These are phyloP conservation scores for Halteria grandinella DNA, from an alignment of 73 alveolate genomes.

Conservation along the genomic window DNA sequence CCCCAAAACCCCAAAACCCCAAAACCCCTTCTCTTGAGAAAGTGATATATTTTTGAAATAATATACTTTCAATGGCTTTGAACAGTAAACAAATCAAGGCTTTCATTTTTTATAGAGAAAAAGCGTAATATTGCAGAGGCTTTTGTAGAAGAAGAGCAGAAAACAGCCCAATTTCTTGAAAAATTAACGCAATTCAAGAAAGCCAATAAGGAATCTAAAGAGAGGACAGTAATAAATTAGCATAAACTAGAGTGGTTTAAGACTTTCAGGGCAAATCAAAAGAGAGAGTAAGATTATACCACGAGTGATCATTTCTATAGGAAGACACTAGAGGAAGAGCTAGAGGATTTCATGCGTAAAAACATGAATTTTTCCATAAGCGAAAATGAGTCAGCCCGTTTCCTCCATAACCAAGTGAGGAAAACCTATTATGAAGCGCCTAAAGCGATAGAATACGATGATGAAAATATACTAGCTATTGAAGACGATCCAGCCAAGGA, in stretches of 20 bases:
- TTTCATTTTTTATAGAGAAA: no score
- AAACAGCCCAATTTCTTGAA: conserved; percentile 5
- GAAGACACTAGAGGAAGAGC: conserved; percentile 28
- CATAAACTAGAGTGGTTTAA: conserved; percentile 68
- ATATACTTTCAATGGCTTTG: no score
- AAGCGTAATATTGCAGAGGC: conserved; percentile 28
- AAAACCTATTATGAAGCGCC: conserved; percentile 4
- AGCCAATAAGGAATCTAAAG: conserved; percentile 52
- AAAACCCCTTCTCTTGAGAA: no score
- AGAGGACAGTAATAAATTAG: conserved; percentile 58
- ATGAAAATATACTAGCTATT: no score
- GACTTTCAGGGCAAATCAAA: conserved; percentile 16
- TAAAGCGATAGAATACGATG: no score
- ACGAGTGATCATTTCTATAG: not conserved
- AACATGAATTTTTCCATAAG: conserved; percentile 23
- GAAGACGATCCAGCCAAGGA: no score
- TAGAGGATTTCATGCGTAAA: conserved; percentile 18
- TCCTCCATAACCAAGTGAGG: conserved; percentile 23
- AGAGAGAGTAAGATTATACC: conserved; percentile 39
- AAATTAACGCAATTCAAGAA: conserved; percentile 50
- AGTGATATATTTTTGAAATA: no score
- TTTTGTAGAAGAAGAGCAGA: conserved; percentile 49
- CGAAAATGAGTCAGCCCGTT: conserved; percentile 15
- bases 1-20: no score
- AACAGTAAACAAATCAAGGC: no score